A percentile compares a stretch with the other conserved stretches of the same genome.
Evolutionary conservation across 768 basidiomycete species (phyloP).

Genomic region (Leccinum longicurvipes): DNA sequence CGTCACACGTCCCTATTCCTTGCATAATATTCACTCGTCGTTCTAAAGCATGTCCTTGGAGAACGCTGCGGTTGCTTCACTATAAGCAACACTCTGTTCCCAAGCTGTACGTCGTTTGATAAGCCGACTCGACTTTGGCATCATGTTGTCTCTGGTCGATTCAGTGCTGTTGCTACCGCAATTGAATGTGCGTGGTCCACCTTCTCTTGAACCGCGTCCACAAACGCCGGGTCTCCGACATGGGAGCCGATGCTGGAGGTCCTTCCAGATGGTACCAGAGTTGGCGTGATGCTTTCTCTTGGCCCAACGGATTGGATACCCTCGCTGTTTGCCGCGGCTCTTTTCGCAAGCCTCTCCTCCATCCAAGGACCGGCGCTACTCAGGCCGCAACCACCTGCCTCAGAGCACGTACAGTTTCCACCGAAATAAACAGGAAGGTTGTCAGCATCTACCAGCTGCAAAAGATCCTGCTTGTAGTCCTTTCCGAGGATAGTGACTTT

Average conservation of each 20-base stretch:
- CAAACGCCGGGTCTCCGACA: not conserved
- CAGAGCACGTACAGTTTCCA: conserved; percentile 61
- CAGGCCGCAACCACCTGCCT: conserved; percentile 53
- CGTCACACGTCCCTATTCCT: conserved; percentile 1
- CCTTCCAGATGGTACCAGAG: not conserved
- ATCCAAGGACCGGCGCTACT: conserved; percentile 72
- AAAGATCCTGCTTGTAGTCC: conserved; percentile 54
- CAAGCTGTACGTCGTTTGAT: not conserved
- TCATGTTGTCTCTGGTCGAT: conserved; percentile 2
- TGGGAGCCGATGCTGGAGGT: conserved; percentile 4
- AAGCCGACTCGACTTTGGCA: not conserved
- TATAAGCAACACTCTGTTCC: not conserved
- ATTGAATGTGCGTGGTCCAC: not conserved
- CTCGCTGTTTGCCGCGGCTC: conserved; percentile 4
- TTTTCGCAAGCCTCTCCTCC: conserved; percentile 43
- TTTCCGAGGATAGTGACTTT: conserved; percentile 66
- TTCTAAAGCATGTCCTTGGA: not conserved
- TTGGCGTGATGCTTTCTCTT: conserved; percentile 1
- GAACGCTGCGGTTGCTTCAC: not conserved
- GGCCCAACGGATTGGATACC: not conserved
- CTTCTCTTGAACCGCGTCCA: conserved; percentile 10
- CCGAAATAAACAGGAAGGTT: conserved; percentile 60
- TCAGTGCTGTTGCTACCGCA: not conserved
- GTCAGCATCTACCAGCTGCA: conserved; percentile 60
- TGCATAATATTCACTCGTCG: conserved; percentile 3